Percentiles rank a stretch among this genome's conserved stretches.
Conservation (phyloP, 2,329 filamentous ascomycete genomes). For the Ceratocystis albifundus region DNA sequence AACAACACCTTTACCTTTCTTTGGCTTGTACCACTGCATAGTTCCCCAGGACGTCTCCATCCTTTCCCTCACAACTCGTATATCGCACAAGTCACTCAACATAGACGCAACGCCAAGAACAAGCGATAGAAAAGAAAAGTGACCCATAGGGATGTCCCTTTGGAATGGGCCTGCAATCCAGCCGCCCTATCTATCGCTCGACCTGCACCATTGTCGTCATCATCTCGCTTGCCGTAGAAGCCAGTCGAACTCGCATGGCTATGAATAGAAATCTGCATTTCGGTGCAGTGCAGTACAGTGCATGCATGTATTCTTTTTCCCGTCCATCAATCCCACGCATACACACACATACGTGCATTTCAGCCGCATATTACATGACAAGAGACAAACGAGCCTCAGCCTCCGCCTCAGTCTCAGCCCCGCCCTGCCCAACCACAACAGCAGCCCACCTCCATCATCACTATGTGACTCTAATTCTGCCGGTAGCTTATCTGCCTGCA, state of each 20-base stretch:
- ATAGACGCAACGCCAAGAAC: not conserved
- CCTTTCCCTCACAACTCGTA: not conserved
- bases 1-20: not conserved
- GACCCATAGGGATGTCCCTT: not conserved
- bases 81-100: not conserved
- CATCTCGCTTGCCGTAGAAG: not conserved
- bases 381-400: not conserved
- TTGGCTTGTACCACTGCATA: not conserved
- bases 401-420: not conserved
- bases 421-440: too few relatives aligned
- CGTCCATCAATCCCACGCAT: not conserved
- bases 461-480: not conserved
- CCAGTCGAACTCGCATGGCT: not conserved
- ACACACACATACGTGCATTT: not conserved
- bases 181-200: not conserved
- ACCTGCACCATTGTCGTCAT: not conserved
- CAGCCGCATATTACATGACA: not conserved
- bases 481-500: not conserved
- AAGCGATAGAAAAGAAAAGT: not conserved
- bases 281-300: too few relatives aligned
- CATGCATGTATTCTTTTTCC: not conserved
- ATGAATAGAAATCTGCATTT: constrained; percentile 6
- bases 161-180: constrained; percentile 2
- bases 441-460: not conserved
- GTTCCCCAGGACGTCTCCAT: not conserved